A percentile compares a stretch with the other conserved stretches of the same genome.
Evolutionary conservation across 2,329 filamentous ascomycete species (phyloP).

Genomic region (Aspergillus sp.): DNA sequence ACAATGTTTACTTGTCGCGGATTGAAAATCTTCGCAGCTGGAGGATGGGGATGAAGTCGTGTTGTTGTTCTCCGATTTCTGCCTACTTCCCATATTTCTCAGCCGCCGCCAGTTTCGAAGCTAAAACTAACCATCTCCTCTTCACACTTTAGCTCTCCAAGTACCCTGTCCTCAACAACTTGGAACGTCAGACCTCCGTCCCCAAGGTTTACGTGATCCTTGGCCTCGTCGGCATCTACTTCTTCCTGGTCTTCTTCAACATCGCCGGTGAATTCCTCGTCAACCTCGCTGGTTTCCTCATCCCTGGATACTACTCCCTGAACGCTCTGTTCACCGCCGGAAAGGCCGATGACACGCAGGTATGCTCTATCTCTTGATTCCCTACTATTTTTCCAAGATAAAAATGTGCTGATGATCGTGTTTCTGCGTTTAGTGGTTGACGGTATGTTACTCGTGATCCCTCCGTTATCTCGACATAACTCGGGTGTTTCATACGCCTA

Average conservation of each 20-base stretch:
- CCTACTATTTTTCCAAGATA: not conserved
- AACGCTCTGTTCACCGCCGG: constrained; percentile 62
- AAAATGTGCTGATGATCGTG: constrained; percentile 12
- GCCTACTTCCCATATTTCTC: constrained; percentile 10
- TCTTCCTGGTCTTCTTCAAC: constrained; percentile 73
- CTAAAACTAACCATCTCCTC: constrained; percentile 17
- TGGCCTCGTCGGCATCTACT: constrained; percentile 65
- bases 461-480: constrained; percentile 3
- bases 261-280: constrained; percentile 69
- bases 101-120: not conserved
- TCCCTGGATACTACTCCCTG: constrained; percentile 68
- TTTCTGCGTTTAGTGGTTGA: constrained; percentile 58
- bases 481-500: constrained; percentile 5
- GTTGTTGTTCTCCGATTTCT: not conserved
- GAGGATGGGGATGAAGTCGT: not conserved
- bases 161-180: constrained; percentile 67
- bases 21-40: not conserved
- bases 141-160: constrained; percentile 59
- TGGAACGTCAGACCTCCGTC: constrained; percentile 68
- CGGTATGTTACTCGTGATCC: constrained; percentile 43
- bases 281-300: constrained; percentile 66
- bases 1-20: too few relatives aligned
- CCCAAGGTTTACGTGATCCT: constrained; percentile 70
- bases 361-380: constrained; percentile 35
- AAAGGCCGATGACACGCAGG: constrained; percentile 67